Base-by-base conservation (phyloP, 2,329 filamentous ascomycete species). In the Nectriaceae sp. region DNA sequence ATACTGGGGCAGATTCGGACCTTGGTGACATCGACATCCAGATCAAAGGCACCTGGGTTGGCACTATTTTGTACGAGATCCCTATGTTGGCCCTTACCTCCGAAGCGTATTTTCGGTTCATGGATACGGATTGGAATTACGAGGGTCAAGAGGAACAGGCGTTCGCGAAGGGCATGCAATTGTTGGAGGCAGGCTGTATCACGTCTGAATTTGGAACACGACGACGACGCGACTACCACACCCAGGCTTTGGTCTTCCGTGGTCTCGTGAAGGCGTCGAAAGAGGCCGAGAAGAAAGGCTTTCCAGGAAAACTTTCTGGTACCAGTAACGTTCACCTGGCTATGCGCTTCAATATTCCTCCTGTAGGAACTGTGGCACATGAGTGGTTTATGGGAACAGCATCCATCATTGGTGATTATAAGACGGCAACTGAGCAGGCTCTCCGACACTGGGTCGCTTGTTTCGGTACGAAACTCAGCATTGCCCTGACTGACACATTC, bases 301-400 rank as follows among this genome's bases (percentile, higher is more conserved):
- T 84, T 63, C 71, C 78, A 2, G 92, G 93, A 10, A 87, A 85
- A 65, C 78, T 97, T 40, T 83, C 87, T 0, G 94, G 94, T 11
- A 96, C 93, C 1, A 97, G 92, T 69, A 99, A 99, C 64, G 94
- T 99, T 4, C 93, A 97, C 67, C 84, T 99, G 57, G 94, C 94
- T 11, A 96, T 96, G 90, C 88, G 90, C 62, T 93, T 96, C 70
- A 85, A 84, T 38, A 83, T 97, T 39, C 75, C 84, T 3, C 91
- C 94, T 0, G 82, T 97, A 11, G 94, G 94, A 4, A 99, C 94
- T 0, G 81, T 84, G 2, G 94, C 94, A 1, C 94, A 99, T 65
- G 94, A 99, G 72, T 99, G 94, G 94, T 97, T 97, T 75, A 99
- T 99, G 94, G 92, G 90, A 36, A 93, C 96, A 54, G 94, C 94